phyloP scores from a whole-genome alignment of 768 basidiomycete species.

The Pseudohyphozyma bogoriensis region DNA sequence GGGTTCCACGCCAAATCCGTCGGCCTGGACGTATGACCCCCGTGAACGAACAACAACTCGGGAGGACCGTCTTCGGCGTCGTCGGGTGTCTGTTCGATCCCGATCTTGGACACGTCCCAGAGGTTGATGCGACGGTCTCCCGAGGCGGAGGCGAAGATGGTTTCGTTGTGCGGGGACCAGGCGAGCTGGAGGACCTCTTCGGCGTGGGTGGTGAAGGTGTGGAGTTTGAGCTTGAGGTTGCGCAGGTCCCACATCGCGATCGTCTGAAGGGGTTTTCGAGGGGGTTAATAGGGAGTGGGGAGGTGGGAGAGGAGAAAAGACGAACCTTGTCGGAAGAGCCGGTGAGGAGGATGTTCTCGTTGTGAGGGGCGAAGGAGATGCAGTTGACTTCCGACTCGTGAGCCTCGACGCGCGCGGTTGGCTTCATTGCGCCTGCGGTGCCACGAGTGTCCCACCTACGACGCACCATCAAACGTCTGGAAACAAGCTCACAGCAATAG shows the following conservation, averaged over 20 bases:
- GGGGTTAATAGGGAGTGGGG: neutral
- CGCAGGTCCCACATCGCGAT: slow-evolving; percentile 80
- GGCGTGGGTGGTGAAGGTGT: slow-evolving; percentile 83
- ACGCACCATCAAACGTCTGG: neutral
- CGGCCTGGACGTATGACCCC: slow-evolving; percentile 56
- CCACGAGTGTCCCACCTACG: slow-evolving; percentile 85
- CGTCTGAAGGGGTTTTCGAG: slow-evolving; percentile 49
- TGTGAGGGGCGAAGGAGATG: slow-evolving; percentile 78
- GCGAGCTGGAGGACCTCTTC: slow-evolving; percentile 89
- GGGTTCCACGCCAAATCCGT: slow-evolving; percentile 97
- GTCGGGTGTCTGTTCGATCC: slow-evolving; percentile 91
- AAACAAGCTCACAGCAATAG: neutral
- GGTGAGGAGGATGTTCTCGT: slow-evolving; percentile 69
- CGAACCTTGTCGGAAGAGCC: slow-evolving; percentile 86
- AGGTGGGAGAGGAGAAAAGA: neutral
- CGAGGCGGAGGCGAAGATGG: slow-evolving; percentile 88
- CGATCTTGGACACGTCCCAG: slow-evolving; percentile 87
- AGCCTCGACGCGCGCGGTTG: slow-evolving; percentile 63
- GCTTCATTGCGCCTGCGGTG: slow-evolving; percentile 44
- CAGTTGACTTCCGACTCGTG: slow-evolving; percentile 85
- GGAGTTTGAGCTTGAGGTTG: slow-evolving; percentile 55
- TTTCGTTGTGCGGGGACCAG: slow-evolving; percentile 89
- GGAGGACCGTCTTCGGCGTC: slow-evolving; percentile 98
- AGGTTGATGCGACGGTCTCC: slow-evolving; percentile 87
- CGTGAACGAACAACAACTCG: slow-evolving; percentile 89